Conservation (phyloP, 1,139 yeast genomes). For the Lodderomyces orthopsilosis region DNA sequence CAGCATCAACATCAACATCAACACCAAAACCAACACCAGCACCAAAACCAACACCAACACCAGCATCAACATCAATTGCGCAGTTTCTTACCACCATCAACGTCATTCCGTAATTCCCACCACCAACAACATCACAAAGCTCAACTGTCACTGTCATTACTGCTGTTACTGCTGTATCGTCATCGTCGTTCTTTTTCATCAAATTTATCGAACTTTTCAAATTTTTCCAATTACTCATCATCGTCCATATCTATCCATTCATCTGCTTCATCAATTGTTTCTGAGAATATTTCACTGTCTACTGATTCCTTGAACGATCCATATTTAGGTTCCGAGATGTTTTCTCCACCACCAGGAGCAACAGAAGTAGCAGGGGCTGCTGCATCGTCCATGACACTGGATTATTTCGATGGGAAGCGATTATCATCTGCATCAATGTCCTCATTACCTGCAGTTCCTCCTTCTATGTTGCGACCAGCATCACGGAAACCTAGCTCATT, state of each 20-base stretch:
- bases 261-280: conserved; percentile 23
- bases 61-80: not conserved
- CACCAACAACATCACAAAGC: conserved; percentile 5
- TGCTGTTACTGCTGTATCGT: conserved; percentile 2
- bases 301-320: conserved; percentile 27
- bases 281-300: conserved; percentile 26
- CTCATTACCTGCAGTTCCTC: not conserved
- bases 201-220: conserved; percentile 16
- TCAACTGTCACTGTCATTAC: not conserved
- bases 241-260: conserved; percentile 18
- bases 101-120: conserved; percentile 23
- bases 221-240: conserved; percentile 18
- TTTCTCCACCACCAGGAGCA: not conserved
- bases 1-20: not conserved
- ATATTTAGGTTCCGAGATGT: conserved; percentile 1
- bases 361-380: conserved; percentile 5
- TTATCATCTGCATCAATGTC: not conserved
- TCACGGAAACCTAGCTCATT: conserved; percentile 21
- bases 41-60: not conserved
- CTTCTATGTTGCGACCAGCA: conserved; percentile 16
- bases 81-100: conserved; percentile 27
- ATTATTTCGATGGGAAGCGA: conserved; percentile 2
- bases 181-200: conserved; percentile 23
- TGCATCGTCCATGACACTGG: conserved; percentile 7
- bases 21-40: not conserved